Evolutionary conservation across 2,329 filamentous ascomycete species (phyloP), one percentile per base, ranked within the genome.

Genomic region (Monilinia fructicola): DNA sequence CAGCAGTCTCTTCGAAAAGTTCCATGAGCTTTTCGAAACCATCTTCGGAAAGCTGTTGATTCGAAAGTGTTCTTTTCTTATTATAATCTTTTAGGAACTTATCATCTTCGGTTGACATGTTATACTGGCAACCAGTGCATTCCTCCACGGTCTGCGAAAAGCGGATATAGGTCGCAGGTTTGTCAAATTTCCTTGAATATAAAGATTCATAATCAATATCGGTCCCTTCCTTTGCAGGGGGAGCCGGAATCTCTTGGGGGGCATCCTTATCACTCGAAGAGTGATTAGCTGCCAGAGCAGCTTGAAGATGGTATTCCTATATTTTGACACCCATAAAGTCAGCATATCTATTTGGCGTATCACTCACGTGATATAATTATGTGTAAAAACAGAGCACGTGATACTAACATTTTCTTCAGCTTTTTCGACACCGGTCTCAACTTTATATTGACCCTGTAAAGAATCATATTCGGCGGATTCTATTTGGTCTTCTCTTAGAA

Each of bases 141-240:
- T 99, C 95, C 80, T 99, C 95, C 69, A 99, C 94, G 3, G 95
- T 99, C 72, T 96, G 94, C 71, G 95, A 98, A 81, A 96, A 98
- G 71, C 94, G 92, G 77, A 99, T 97, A 79, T 98, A 98, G 69
- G 93, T 95, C 69, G 89, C 88, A 63, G 95, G 93, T 78, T 96
- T 90, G 74, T 88, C 85, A 79, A 94, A 97, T 67, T 83, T 82
- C 71, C 86, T 87, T 60, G 90, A 86, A 77, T 98, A 98, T 73
- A 97, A 85, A 74, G 90, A 86, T 79, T 96, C 92, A 88, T 97
- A 99, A 79, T 92, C 86, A 79, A 94, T 82, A 71, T 83, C 80
- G 71, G 81, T 67, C 74, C 85, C 87, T 79, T 87, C 82, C 75
- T 87, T 78, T 18, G 87, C 85, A 73, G 87, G 87, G 69, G 87